Conservation (phyloP, 2,329 filamentous ascomycete species). For the Aspergillus unguis region DNA sequence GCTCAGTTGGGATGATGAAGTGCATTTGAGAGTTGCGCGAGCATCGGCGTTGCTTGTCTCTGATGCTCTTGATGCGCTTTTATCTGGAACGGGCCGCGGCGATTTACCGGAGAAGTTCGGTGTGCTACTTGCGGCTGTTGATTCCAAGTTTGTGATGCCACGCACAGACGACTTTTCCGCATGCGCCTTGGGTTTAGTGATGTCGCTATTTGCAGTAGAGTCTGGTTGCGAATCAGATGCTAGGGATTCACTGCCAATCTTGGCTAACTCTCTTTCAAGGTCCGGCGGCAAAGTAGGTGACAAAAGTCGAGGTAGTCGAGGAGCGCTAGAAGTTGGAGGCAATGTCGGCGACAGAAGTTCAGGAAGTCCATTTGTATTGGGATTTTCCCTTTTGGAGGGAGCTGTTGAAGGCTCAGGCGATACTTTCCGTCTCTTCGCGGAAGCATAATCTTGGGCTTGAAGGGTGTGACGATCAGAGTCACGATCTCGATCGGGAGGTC, state of each 20-base stretch:
- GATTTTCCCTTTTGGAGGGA: constrained; percentile 20
- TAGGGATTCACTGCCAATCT: constrained; percentile 38
- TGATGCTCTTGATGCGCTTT: constrained; percentile 7
- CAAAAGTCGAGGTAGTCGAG: constrained; percentile 51
- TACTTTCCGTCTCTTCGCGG: constrained; percentile 41
- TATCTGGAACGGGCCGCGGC: constrained; percentile 11
- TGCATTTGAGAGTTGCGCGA: constrained; percentile 8
- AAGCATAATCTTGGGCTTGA: constrained; percentile 24
- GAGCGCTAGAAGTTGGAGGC: constrained; percentile 40
- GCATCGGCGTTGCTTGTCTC: constrained; percentile 11
- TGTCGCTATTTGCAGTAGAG: constrained; percentile 17
- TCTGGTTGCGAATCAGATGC: constrained; percentile 18
- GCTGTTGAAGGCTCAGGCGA: constrained; percentile 35
- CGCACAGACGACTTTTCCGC: constrained; percentile 15
- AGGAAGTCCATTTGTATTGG: constrained; percentile 30
- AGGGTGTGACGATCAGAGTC: constrained; percentile 17
- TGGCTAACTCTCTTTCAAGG: constrained; percentile 52
- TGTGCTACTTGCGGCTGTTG: constrained; percentile 14
- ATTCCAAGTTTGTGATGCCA: constrained; percentile 18
- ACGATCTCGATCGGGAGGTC: constrained; percentile 23
- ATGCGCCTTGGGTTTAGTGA: constrained; percentile 20
- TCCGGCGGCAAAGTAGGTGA: constrained; percentile 57
- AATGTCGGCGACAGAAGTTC: constrained; percentile 40
- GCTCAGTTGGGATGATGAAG: constrained; percentile 2
- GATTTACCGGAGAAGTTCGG: constrained; percentile 15